These are phyloP conservation scores for Ogataea philodendri DNA, from an alignment of 805 yeast species.

Conservation along the genomic window DNA sequence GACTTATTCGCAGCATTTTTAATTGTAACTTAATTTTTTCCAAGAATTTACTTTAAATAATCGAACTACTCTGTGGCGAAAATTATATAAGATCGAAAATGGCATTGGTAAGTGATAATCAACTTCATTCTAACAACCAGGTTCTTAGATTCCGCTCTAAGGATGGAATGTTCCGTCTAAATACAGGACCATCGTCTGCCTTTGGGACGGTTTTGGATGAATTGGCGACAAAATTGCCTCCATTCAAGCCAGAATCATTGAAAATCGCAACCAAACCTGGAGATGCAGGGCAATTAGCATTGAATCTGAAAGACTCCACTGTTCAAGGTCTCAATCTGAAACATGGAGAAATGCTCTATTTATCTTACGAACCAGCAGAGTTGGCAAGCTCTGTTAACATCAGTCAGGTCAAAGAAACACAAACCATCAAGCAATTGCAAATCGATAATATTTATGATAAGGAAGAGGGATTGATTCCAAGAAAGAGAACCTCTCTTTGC, in stretches of 20 bases:
- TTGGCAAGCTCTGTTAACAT: slow-evolving; percentile 14
- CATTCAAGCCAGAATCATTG: slow-evolving; percentile 32
- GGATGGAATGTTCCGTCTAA: slow-evolving; percentile 77
- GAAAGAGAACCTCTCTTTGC: slow-evolving; percentile 65
- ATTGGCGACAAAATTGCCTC: slow-evolving; percentile 35
- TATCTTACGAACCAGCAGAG: slow-evolving; percentile 35
- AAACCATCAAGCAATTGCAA: slow-evolving; percentile 44
- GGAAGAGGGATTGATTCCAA: slow-evolving; percentile 67
- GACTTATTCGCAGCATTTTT: slow-evolving; percentile 6
- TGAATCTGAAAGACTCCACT: slow-evolving; percentile 27
- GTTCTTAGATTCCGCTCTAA: slow-evolving; percentile 79
- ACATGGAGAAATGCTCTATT: slow-evolving; percentile 59
- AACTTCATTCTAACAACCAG: slow-evolving; percentile 27
- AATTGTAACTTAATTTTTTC: not conserved
- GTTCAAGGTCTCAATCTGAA: slow-evolving; percentile 47
- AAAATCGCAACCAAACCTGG: slow-evolving; percentile 46
- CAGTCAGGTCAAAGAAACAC: slow-evolving; percentile 6
- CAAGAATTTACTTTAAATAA: slow-evolving; percentile 1
- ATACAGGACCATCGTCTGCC: slow-evolving; percentile 27
- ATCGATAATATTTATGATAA: slow-evolving; percentile 68
- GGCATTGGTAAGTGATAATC: slow-evolving; percentile 13
- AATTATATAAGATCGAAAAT: slow-evolving; percentile 3
- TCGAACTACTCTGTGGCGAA: slow-evolving; percentile 12
- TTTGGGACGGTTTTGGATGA: slow-evolving; percentile 29
- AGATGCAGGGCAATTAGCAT: slow-evolving; percentile 41